Conservation (phyloP, 2,329 filamentous ascomycete genomes). For the Venturia nashicola region DNA sequence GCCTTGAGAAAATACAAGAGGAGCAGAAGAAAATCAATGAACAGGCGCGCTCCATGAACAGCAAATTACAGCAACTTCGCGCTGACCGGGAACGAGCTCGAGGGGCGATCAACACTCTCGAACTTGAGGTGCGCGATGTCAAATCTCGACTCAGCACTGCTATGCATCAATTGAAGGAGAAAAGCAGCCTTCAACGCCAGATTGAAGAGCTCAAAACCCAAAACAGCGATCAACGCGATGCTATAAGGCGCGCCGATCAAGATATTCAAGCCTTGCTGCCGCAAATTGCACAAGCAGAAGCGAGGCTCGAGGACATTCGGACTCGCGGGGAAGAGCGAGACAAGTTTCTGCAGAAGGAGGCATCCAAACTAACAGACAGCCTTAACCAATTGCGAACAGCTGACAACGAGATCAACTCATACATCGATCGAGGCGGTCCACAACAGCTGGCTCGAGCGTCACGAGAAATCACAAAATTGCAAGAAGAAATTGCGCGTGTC, state of each 20-base stretch:
- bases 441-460: slow-evolving; percentile 57
- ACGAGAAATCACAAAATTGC: slow-evolving; percentile 54
- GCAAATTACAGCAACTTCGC: slow-evolving; percentile 51
- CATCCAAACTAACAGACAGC: slow-evolving; percentile 59
- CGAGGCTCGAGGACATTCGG: slow-evolving; percentile 64
- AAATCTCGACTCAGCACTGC: slow-evolving; percentile 60
- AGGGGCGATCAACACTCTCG: slow-evolving; percentile 54
- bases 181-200: slow-evolving; percentile 55
- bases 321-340: slow-evolving; percentile 61
- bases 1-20: slow-evolving; percentile 73
- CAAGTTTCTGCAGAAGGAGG: slow-evolving; percentile 56
- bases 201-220: slow-evolving; percentile 62
- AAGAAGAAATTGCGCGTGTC: slow-evolving; percentile 50
- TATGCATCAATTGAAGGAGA: slow-evolving; percentile 68
- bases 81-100: slow-evolving; percentile 60
- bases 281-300: slow-evolving; percentile 61
- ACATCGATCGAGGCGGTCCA: slow-evolving; percentile 63
- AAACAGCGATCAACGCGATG: slow-evolving; percentile 54
- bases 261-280: slow-evolving; percentile 66
- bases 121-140: slow-evolving; percentile 66
- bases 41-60: slow-evolving; percentile 52
- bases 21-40: slow-evolving; percentile 57
- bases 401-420: slow-evolving; percentile 67
- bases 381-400: slow-evolving; percentile 65
- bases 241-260: slow-evolving; percentile 55